Base-by-base conservation (phyloP, 495 filamentous ascomycete species). In the Daldinia concentrica region DNA sequence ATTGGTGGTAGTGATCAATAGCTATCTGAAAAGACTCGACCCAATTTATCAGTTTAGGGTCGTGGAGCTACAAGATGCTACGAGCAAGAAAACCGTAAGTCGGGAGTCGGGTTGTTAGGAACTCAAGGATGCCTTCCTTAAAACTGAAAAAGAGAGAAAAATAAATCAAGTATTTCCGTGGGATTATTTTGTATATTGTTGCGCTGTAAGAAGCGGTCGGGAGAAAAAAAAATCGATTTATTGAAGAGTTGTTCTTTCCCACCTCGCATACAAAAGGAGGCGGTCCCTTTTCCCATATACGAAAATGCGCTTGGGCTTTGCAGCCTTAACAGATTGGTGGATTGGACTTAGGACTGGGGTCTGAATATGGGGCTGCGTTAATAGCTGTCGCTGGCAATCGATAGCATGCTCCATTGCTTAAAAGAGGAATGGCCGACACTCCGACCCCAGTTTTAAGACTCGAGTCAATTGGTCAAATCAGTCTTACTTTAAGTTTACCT, bases 261-360 rank as follows among this genome's bases (percentile, higher is more conserved):
- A 51, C 62, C 51, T 66, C 34, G 43, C 61, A 57, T 66, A 54
- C 66, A 66, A 73, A 69, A 73, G 71, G 71, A 73, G 71, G 66
- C 52, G 66, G 66, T 69, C 56, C 50, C 59, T 54, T 67, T 67
- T 48, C 58, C 45, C 41, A 58, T 52, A 54, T 51, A 58, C 55
- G 55, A 64, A 68, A 68, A 73, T 73, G 70, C 65, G 62, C 70
- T 73, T 72, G 30, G 60, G 59, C 58, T 61, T 55, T 22, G 64
- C 50, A 68, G 65, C 69, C 70, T 68, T 68, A 61, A 73, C 65
- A 62, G 60, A 65, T 68, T 68, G 56, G 64, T 41, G 57, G 65
- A 66, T 66, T 69, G 54, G 34, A 24, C 62, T 63, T n/a, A 39
- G 60, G 15, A 50, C 43, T 54, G 66, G 60, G 58, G 65, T 37